Evolutionary conservation across 257 asterid species (phyloP), one percentile per base, ranked within the genome.

Genomic region (Phtheirospermum japonicum): DNA sequence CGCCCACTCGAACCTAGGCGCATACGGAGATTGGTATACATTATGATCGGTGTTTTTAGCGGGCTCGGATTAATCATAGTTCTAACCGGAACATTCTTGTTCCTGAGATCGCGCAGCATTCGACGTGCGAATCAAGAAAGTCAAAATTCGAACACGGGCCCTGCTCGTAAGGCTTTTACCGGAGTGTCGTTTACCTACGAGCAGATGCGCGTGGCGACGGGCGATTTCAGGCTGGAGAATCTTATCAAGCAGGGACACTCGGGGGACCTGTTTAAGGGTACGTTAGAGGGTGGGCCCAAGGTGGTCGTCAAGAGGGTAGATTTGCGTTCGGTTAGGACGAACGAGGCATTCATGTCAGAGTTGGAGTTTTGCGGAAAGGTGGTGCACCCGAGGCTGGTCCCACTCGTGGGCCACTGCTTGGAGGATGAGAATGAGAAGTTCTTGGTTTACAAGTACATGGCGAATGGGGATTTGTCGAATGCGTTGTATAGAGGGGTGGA

Each of bases 161-260:
- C 57, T 40, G 71, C 19, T 31, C 28, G 28, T 23, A 23, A 23
- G 28, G 28, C 28, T 23, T 23, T 23, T 23, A 23, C 28, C 28
- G 92, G 91, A 10, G 79, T 75, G 59, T 57, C 83, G 26, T 83
- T 81, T 69, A 68, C 86, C 4, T 75, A 79, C 34, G 77, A 81
- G 62, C 81, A 81, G 69, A 74, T 89, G 53, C 65, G 85, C 5
- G 51, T 57, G 37, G 86, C 88, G 11, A 81, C 92, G 0, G n/a
- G 76, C 39, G 70, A 81, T 63, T 84, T 89, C 61, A 72, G 82
- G 34, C 69, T 69, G 6, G 56, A 54, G 5, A 80, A 77, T 63
- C 77, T 89, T 9, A 74, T 89, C 30, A 87, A 81, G 64, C 77
- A 74, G 13, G 97, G 95, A 4, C 90, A 74, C 46, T 84, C 95